Evolutionary conservation across 257 asterid species (phyloP).

Genomic region (Solanum lignicaule): DNA sequence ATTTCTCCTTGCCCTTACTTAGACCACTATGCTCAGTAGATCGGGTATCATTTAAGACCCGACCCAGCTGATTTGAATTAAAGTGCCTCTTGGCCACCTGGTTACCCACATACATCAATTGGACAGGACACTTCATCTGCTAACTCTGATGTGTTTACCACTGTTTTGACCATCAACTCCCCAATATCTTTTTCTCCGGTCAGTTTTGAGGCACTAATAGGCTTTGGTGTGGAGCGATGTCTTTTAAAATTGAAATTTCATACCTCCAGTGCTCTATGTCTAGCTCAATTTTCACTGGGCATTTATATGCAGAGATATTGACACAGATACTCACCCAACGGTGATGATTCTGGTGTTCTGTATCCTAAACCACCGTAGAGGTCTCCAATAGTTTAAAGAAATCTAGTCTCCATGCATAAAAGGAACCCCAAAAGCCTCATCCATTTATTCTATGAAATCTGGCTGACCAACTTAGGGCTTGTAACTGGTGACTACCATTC

Average conservation of each 20-base stretch:
- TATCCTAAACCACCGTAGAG: neutral
- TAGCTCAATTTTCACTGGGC: neutral
- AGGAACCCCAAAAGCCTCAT: neutral
- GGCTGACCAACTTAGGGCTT: neutral
- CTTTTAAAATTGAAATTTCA: neutral
- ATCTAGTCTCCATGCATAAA: neutral
- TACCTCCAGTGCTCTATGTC: neutral
- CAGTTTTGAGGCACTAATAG: neutral
- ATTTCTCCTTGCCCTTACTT: neutral
- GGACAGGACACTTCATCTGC: neutral
- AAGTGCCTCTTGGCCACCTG: neutral
- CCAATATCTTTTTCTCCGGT: neutral
- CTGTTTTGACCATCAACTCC: neutral
- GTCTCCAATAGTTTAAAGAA: neutral
- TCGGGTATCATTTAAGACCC: neutral
- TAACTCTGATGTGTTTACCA: neutral
- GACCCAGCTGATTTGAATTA: neutral
- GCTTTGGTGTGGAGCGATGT: neutral
- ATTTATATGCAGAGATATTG: neutral
- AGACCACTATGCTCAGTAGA: neutral
- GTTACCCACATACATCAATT: neutral
- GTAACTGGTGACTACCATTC: neutral
- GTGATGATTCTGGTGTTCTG: neutral
- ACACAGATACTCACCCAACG: neutral
- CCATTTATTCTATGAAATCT: neutral